These are phyloP conservation scores for Dendrobium nobile DNA, from an alignment of 106 monocot species.

Conservation along the genomic window DNA sequence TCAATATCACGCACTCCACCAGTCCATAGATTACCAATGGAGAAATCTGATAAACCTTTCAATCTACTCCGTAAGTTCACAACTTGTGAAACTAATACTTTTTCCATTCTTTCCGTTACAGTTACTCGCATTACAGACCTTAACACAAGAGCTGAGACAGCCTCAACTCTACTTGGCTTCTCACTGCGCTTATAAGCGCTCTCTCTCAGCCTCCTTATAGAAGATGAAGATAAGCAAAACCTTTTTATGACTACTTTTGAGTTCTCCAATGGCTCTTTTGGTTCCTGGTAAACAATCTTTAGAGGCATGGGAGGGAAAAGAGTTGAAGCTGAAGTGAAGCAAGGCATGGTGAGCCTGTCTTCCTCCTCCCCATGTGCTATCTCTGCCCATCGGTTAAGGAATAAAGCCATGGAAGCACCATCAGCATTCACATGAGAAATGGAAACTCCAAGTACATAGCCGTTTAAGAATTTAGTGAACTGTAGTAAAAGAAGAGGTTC, in stretches of 20 bases:
- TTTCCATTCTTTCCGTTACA: not conserved
- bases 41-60: not conserved
- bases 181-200: not conserved
- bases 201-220: conserved; percentile 11
- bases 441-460: conserved; percentile 19
- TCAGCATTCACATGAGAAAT: conserved; percentile 31
- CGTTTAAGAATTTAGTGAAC: conserved; percentile 16
- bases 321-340: not conserved
- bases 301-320: conserved; percentile 11
- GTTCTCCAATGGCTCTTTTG: not conserved
- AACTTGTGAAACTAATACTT: not conserved
- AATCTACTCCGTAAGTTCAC: conserved; percentile 15
- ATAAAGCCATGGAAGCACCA: conserved; percentile 23
- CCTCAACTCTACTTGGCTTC: conserved; percentile 18
- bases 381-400: conserved; percentile 22
- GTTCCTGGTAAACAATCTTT: not conserved
- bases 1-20: not conserved
- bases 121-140: conserved; percentile 13
- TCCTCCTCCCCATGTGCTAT: not conserved
- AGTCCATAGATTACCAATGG: conserved; percentile 13
- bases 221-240: not conserved
- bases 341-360: not conserved
- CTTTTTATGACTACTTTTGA: not conserved
- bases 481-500: conserved; percentile 25
- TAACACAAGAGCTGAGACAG: conserved; percentile 8